These are phyloP conservation scores for Colletotrichum sp. DNA, from an alignment of 2,329 filamentous ascomycete genomes.

Conservation along the genomic window DNA sequence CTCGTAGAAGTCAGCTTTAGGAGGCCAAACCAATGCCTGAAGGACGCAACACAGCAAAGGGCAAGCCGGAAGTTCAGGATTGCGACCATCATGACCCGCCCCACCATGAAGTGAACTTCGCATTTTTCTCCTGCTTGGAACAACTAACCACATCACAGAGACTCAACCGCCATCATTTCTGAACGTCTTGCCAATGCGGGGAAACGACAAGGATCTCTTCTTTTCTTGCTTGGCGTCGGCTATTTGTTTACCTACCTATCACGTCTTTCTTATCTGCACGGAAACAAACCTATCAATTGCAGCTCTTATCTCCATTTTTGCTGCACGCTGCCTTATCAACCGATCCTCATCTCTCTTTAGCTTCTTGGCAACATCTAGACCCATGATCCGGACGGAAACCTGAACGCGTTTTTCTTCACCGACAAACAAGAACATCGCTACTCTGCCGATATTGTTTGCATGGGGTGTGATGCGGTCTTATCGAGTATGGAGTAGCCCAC, in stretches of 20 bases:
- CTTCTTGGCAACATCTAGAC: not conserved
- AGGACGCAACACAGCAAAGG: not conserved
- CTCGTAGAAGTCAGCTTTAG: not conserved
- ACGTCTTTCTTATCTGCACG: not conserved
- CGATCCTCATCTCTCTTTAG: not conserved
- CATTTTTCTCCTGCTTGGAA: not conserved
- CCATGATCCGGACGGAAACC: not conserved
- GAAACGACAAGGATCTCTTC: not conserved
- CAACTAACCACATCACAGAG: not conserved
- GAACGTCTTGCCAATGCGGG: not conserved
- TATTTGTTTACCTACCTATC: not conserved
- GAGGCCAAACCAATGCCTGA: not conserved
- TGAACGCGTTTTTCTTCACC: not conserved
- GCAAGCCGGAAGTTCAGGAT: not conserved
- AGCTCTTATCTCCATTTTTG: not conserved
- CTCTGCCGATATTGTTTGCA: not conserved
- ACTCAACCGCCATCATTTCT: not conserved
- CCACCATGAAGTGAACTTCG: not conserved
- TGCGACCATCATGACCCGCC: not conserved
- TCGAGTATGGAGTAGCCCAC: not conserved
- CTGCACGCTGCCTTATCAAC: not conserved
- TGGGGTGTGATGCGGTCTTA: not conserved
- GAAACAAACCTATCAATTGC: not conserved
- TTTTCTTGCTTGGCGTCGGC: not conserved
- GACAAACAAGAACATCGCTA: not conserved